Conservation (phyloP, 2,329 filamentous ascomycete genomes). For the Xylaria sp. region DNA sequence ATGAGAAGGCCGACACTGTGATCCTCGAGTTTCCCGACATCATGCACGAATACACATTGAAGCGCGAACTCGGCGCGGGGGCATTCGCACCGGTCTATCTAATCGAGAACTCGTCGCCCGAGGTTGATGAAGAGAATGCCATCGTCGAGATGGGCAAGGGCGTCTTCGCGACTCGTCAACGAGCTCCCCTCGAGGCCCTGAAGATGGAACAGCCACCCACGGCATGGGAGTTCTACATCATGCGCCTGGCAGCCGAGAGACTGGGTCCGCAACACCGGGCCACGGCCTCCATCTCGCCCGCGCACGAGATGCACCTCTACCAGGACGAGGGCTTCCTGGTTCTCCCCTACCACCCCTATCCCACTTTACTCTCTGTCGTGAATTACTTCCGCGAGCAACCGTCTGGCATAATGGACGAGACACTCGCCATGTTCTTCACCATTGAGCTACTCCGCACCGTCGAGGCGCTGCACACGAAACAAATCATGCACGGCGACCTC, state of each 20-base stretch:
- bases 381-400: constrained; percentile 74
- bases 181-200: constrained; percentile 69
- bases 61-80: constrained; percentile 81
- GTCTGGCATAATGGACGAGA: constrained; percentile 78
- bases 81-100: constrained; percentile 96
- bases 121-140: constrained; percentile 38
- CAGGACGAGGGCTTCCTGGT: constrained; percentile 84
- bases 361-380: constrained; percentile 89
- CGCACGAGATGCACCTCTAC: constrained; percentile 88
- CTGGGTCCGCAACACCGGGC: constrained; percentile 67
- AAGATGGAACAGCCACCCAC: constrained; percentile 91
- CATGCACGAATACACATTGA: constrained; percentile 66
- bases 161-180: constrained; percentile 50
- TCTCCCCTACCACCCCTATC: constrained; percentile 81
- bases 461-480: constrained; percentile 74
- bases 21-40: constrained; percentile 63
- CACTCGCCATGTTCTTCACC: constrained; percentile 89
- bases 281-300: constrained; percentile 70
- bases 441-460: constrained; percentile 86
- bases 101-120: constrained; percentile 63
- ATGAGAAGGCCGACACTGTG: constrained; percentile 60
- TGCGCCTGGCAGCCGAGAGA: constrained; percentile 73
- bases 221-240: constrained; percentile 95
- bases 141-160: constrained; percentile 56
- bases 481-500: constrained; percentile 84